A percentile compares a stretch with the other conserved stretches of the same genome.
Evolutionary conservation across 179 eudicot genomes (phyloP).

Genomic region (Silene vulgaris): DNA sequence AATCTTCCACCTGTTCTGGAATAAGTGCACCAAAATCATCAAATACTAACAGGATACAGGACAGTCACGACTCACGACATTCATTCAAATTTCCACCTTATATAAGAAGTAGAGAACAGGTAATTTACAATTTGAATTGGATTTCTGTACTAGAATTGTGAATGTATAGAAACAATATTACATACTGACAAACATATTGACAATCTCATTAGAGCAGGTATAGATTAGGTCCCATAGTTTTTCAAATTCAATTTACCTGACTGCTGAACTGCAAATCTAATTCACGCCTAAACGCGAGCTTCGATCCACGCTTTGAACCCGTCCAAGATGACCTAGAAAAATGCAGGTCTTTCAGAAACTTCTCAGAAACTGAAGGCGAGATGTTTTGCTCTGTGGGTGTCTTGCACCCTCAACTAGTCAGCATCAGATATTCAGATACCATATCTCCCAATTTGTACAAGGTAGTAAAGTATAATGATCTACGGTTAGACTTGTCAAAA

Average conservation of each 20-base stretch:
- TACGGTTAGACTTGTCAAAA: not conserved
- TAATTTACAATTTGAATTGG: slow-evolving; percentile 26
- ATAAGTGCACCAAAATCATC: too few relatives aligned
- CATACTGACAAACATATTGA: slow-evolving; percentile 19
- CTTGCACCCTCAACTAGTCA: slow-evolving; percentile 22
- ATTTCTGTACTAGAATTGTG: slow-evolving; percentile 30
- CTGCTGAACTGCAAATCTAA: slow-evolving; percentile 16
- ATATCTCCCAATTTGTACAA: slow-evolving; percentile 27
- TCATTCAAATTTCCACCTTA: not conserved
- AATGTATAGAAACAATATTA: slow-evolving; percentile 32
- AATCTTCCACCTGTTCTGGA: too few relatives aligned
- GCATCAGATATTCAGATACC: slow-evolving; percentile 24
- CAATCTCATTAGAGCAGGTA: slow-evolving; percentile 32
- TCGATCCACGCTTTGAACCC: not conserved
- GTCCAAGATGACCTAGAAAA: slow-evolving; percentile 29
- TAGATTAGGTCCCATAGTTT: slow-evolving; percentile 18
- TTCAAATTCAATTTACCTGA: slow-evolving; percentile 11
- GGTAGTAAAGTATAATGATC: not conserved
- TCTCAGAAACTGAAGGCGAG: slow-evolving; percentile 12
- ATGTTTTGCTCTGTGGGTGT: slow-evolving; percentile 18
- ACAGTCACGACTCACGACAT: not conserved
- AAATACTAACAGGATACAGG: not conserved
- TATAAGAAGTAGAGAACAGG: slow-evolving; percentile 8
- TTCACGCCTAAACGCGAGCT: slow-evolving; percentile 19
- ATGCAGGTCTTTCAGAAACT: slow-evolving; percentile 26